These are phyloP conservation scores for Graphilbum sp. DNA, from an alignment of 2,329 filamentous ascomycete genomes.

Conservation along the genomic window DNA sequence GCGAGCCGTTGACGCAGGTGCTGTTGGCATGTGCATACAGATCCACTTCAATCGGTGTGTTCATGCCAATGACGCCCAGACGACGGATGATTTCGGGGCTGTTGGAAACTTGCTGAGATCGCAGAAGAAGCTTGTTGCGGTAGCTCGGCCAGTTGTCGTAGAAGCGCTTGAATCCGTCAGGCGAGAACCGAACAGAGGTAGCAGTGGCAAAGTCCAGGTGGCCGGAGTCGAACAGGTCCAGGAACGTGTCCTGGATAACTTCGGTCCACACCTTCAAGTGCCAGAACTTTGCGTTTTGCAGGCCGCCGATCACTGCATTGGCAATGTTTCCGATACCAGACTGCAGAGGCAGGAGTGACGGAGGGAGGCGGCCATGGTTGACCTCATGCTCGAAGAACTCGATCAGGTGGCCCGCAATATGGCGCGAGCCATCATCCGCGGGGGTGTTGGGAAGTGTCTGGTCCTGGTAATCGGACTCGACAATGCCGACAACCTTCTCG, in stretches of 20 bases:
- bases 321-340: conserved; percentile 88
- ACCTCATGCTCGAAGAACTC: conserved; percentile 79
- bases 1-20: conserved; percentile 74
- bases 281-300: conserved; percentile 66
- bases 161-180: conserved; percentile 81
- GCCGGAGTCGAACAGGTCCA: conserved; percentile 80
- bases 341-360: conserved; percentile 42
- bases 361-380: conserved; percentile 55
- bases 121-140: conserved; percentile 65
- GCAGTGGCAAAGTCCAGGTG: conserved; percentile 81
- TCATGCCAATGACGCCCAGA: conserved; percentile 83
- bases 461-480: conserved; percentile 75
- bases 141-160: conserved; percentile 75
- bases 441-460: conserved; percentile 56
- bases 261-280: conserved; percentile 90
- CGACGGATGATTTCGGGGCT: conserved; percentile 80
- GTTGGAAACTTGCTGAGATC: conserved; percentile 79
- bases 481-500: conserved; percentile 64
- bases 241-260: conserved; percentile 82
- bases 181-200: conserved; percentile 80
- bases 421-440: conserved; percentile 54
- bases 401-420: conserved; percentile 66
- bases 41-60: conserved; percentile 85
- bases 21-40: conserved; percentile 90
- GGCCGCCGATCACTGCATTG: conserved; percentile 76